A percentile compares a stretch with the other conserved stretches of the same genome.
Conservation (phyloP, 257 asterid species). For the Nicotiana obtusifolia region DNA sequence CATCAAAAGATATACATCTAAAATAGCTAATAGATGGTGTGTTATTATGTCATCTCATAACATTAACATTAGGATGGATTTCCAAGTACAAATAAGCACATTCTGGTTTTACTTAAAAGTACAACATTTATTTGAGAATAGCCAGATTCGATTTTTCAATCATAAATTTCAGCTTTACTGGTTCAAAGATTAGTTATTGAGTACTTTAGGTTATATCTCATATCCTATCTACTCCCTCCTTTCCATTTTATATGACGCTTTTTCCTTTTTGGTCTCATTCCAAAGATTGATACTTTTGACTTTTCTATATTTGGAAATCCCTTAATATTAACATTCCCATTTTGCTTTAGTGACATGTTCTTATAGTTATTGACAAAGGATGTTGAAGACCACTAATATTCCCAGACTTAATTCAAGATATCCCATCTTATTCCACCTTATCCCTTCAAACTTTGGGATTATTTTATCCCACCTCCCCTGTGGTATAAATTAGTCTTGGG, state of each 20-base stretch:
- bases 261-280: not conserved
- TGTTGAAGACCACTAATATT: not conserved
- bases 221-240: not conserved
- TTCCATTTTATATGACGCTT: not conserved
- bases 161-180: not conserved
- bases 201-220: not conserved
- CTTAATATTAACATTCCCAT: not conserved
- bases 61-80: not conserved
- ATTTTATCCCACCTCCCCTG: no score
- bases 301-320: not conserved
- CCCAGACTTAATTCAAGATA: no score
- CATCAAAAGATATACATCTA: not conserved
- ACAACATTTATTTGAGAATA: not conserved
- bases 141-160: not conserved
- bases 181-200: not conserved
- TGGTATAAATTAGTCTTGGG: no score
- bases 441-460: no score
- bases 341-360: not conserved
- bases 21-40: not conserved
- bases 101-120: not conserved
- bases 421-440: no score
- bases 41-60: not conserved
- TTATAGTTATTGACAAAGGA: not conserved
- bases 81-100: not conserved
- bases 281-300: not conserved